Evolutionary conservation across 2,329 filamentous ascomycete genomes (phyloP), one percentile per base, ranked within the genome.

Genomic region (Pseudogymnoascus sp.): DNA sequence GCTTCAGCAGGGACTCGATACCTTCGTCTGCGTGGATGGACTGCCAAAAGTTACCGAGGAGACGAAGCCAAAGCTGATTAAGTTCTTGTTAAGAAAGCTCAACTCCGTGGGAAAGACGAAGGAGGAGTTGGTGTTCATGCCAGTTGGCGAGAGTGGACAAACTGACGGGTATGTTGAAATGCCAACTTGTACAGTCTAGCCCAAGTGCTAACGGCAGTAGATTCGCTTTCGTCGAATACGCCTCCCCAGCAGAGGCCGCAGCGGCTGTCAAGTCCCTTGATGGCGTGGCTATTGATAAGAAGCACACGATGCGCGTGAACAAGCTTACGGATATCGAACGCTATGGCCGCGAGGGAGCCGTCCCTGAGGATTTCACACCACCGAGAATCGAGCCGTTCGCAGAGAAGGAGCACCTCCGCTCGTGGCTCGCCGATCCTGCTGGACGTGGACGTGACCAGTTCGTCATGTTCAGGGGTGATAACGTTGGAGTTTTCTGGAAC

Each of bases 241-340:
- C 91, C 67, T 92, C 92, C 11, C 83, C 95, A 64, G 91, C 89
- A 73, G 93, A 97, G 80, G 95, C 95, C 29, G 83, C 90, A 63
- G 90, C 90, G 62, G 95, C 93, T 63, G 91, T 93, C 70, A 93
- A 96, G 76, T 86, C 90, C 72, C 88, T 99, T 65, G 88, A 99
- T 77, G 85, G 86, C 72, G 87, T 89, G 5, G 85, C 93, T 50
- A 89, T 99, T 72, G 95, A 99, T 81, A 97, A 96, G 85, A 97
- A 88, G 80, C 93, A 99, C 83, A 96, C 86, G 61, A 86, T 99
- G 71, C 85, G 88, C 67, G 93, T 99, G 71, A 99, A 99, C 86
- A 99, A 99, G 80, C 84, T 99, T 72, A 97, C 93, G 72, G 95
- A 99, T 75, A 93, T 99, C 73, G 95, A 99, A 76, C 89, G 95